Conservation (phyloP, 371 early-diverging fungal genomes). For the Apophysomyces variabilis region DNA sequence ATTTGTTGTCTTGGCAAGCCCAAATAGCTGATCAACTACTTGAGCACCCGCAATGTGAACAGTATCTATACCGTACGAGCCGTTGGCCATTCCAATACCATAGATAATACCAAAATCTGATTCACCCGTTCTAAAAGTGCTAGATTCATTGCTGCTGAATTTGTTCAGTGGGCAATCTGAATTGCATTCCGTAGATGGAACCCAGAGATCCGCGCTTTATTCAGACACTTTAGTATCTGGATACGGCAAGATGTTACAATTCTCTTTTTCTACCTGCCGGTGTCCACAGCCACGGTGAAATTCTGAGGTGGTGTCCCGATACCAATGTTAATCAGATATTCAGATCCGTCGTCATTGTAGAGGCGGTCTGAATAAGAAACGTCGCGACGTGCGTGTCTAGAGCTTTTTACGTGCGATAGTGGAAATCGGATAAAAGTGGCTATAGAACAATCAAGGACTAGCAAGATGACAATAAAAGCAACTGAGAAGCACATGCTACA, state of each 20-base stretch:
- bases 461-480: not conserved
- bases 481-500: not conserved
- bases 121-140: slow-evolving; percentile 44
- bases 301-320: slow-evolving; percentile 41
- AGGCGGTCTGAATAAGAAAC: slow-evolving; percentile 11
- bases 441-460: not conserved
- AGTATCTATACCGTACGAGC: slow-evolving; percentile 57
- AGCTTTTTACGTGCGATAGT: not conserved
- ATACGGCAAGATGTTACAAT: not conserved
- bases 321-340: slow-evolving; percentile 27
- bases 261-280: slow-evolving; percentile 41
- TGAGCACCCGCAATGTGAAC: slow-evolving; percentile 51
- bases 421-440: not conserved
- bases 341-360: slow-evolving; percentile 34
- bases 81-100: slow-evolving; percentile 63
- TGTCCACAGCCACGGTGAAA: slow-evolving; percentile 40
- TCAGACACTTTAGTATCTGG: slow-evolving; percentile 42
- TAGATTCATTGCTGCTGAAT: slow-evolving; percentile 57
- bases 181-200: slow-evolving; percentile 38
- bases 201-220: slow-evolving; percentile 67
- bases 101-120: slow-evolving; percentile 62
- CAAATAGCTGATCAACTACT: slow-evolving; percentile 57
- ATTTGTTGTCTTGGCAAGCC: slow-evolving; percentile 52
- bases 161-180: slow-evolving; percentile 34
- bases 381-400: not conserved